Evolutionary conservation across 2,329 filamentous ascomycete genomes (phyloP), one percentile per base, ranked within the genome.

Genomic region (Arthrobotrys conoides): DNA sequence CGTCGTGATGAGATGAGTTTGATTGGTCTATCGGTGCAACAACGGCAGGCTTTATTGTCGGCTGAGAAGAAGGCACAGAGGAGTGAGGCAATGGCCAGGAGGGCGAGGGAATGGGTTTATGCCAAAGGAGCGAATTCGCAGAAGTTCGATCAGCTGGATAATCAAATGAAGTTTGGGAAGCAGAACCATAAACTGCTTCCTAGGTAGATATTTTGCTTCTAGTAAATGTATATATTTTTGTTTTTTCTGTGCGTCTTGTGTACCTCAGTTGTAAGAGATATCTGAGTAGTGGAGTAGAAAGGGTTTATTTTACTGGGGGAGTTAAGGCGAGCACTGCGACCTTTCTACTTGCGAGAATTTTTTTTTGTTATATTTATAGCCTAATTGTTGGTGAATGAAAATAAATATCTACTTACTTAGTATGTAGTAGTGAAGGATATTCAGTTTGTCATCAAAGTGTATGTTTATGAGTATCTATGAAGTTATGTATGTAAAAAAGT

Each of bases 1-100:
- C 65, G 66, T 12, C 57, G 59, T 14, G 72, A 76, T 1, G 72
- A 71, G 49, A 76, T 76, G 72, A 53, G 72, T 9, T 51, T 76
- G 51, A 22, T 22, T 4, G 72, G 72, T 1, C 20, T 76, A 16
- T 70, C 65, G 4, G 9, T 61, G 0, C 72, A 76, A 27, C 72
- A 76, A 30, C 48, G 57, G n/a, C 72, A 70, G 20, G 72, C 72
- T 3, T 49, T 76, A 24, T 59, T 71, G 5, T 24, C 70, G 16
- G 66, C 72, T 14, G 72, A 76, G 66, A 76, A 76, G 66, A 76
- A 76, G 51, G 65, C 72, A 10, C 66, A 70, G 44, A 70, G 66
- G 59, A 70, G 59, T n/a, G 72, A 76, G 24, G 66, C 48, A 14
- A 48, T 76, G 33, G 72, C 72, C 8, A 36, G 66, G 5, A 33